Percentiles rank a stretch among this genome's conserved stretches.
These are phyloP conservation scores for Kentomonas sorsogonicus DNA, from an alignment of 208 protist species.

Conservation along the genomic window DNA sequence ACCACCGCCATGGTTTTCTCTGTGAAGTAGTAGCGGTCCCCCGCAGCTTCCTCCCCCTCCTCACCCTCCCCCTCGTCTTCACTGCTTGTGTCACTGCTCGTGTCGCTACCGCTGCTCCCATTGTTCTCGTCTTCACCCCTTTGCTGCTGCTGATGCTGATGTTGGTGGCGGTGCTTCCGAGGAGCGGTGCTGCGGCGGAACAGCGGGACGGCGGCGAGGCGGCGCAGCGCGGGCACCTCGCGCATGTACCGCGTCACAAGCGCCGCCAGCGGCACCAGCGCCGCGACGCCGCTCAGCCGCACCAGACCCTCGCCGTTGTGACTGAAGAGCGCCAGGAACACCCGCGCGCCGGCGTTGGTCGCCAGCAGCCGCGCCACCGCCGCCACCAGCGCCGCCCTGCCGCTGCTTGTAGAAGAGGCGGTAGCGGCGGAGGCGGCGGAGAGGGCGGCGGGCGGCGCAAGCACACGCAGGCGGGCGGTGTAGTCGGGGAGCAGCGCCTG, in stretches of 20 bases:
- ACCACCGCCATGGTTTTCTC: constrained; percentile 29
- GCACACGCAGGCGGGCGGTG: constrained; percentile 9
- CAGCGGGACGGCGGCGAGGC: constrained; percentile 2
- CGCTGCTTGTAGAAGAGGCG: too few species aligned
- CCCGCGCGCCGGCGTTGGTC: background rate
- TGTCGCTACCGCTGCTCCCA: too few species aligned
- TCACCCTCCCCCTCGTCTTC: too few species aligned
- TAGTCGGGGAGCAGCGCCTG: constrained; percentile 43
- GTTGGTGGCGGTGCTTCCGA: too few species aligned
- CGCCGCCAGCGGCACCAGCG: constrained; percentile 41
- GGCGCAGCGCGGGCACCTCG: constrained; percentile 37
- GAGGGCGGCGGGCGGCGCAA: background rate
- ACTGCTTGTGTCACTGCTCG: too few species aligned
- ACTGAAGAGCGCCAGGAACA: constrained; percentile 18
- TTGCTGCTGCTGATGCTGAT: too few species aligned
- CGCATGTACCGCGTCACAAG: constrained; percentile 31
- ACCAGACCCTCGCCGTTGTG: constrained; percentile 46
- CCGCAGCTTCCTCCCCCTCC: too few species aligned
- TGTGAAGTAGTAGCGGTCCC: too few species aligned
- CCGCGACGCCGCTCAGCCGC: constrained; percentile 41
- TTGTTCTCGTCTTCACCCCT: too few species aligned
- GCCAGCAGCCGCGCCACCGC: background rate
- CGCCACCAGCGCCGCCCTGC: too few species aligned
- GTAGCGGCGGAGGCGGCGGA: background rate
- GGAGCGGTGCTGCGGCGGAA: background rate